Conservation (phyloP, 441 rosid genomes). For the Gossypium aridum region DNA sequence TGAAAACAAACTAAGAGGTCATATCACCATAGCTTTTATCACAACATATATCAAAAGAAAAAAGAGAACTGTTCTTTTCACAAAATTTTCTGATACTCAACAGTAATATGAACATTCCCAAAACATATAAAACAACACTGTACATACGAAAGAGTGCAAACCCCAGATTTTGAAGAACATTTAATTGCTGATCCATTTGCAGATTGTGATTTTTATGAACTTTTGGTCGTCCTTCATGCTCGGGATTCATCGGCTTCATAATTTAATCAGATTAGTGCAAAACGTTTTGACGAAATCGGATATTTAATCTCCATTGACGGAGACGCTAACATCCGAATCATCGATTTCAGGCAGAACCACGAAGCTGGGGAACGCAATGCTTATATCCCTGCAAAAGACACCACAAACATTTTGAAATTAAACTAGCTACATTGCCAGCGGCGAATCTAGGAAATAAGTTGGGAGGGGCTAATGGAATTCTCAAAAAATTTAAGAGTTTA, state of each 20-base stretch:
- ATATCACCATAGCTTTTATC: too few species aligned
- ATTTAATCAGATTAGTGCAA: not conserved
- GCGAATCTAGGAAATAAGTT: too few species aligned
- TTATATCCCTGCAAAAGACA: slow-evolving; percentile 57
- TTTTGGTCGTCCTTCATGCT: not conserved
- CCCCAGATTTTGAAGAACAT: not conserved
- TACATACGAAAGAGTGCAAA: not conserved
- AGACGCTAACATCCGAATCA: slow-evolving; percentile 35
- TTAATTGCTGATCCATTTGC: not conserved
- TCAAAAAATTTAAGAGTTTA: too few species aligned
- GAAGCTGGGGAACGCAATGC: slow-evolving; percentile 72
- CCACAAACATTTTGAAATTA: not conserved
- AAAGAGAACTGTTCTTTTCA: not conserved
- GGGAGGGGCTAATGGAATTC: too few species aligned
- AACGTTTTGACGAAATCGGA: not conserved
- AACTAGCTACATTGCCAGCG: too few species aligned
- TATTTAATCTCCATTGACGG: not conserved
- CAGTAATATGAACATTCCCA: not conserved
- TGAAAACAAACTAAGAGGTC: too few species aligned
- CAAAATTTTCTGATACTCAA: not conserved
- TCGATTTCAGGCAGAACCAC: slow-evolving; percentile 45
- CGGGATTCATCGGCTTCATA: not conserved
- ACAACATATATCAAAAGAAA: not conserved
- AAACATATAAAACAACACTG: not conserved
- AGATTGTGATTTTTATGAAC: not conserved